Percentiles rank a stretch among this genome's conserved stretches.
Conservation (phyloP, 2,329 filamentous ascomycete genomes). For the Sarocladium strictum region DNA sequence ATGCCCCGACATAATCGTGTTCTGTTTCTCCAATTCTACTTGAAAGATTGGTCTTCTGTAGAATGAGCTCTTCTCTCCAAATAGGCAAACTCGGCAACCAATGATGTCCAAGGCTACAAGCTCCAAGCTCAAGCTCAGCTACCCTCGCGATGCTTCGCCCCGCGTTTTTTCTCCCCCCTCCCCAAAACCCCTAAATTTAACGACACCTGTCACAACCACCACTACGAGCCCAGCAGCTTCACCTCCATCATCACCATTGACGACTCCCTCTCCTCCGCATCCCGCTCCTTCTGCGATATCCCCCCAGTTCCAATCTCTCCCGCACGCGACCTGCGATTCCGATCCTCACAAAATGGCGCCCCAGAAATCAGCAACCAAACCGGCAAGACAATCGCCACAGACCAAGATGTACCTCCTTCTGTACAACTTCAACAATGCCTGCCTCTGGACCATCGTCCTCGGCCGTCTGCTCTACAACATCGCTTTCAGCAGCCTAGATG, state of each 20-base stretch:
- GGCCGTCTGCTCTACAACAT: conserved; percentile 56
- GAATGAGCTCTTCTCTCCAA: no score
- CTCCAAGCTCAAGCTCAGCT: no score
- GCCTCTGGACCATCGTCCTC: conserved; percentile 75
- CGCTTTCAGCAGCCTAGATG: conserved; percentile 44
- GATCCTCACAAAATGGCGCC: conserved; percentile 15
- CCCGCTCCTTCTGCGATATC: no score
- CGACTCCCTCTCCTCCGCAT: no score
- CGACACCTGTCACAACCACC: background rate
- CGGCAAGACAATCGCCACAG: conserved; percentile 24
- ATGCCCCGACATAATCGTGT: no score
- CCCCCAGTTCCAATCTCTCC: background rate
- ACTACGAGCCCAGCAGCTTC: background rate
- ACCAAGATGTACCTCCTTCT: conserved; percentile 68
- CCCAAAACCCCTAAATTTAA: background rate
- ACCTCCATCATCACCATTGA: background rate
- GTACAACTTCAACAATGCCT: conserved; percentile 76
- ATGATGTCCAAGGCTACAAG: no score
- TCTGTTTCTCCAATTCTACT: no score
- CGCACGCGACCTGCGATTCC: background rate
- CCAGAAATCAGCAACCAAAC: conserved; percentile 17
- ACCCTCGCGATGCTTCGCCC: background rate
- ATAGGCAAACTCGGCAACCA: no score
- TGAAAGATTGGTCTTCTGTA: no score
- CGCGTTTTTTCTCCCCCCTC: background rate